These are phyloP conservation scores for Tricholoma furcatifolium DNA, from an alignment of 768 basidiomycete species.

Conservation along the genomic window DNA sequence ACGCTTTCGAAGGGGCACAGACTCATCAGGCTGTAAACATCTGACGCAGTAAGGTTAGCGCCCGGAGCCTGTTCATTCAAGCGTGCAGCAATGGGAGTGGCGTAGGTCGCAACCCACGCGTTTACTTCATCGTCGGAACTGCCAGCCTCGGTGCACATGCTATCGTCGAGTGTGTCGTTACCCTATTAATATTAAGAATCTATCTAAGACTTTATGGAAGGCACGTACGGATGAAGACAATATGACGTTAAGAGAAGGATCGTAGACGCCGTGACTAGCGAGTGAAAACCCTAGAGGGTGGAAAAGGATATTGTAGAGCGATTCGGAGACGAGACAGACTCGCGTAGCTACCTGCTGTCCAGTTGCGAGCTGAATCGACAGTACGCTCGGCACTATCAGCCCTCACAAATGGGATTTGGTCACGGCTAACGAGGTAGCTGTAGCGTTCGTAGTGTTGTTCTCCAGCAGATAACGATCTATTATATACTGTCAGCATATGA, in stretches of 20 bases:
- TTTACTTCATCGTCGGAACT: slow-evolving; percentile 40
- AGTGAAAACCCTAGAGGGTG: slow-evolving; percentile 51
- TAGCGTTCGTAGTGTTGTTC: slow-evolving; percentile 54
- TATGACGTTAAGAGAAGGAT: slow-evolving; percentile 53
- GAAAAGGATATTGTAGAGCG: background rate
- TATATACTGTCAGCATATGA: background rate
- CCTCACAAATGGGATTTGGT: slow-evolving; percentile 49
- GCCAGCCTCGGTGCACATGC: slow-evolving; percentile 60
- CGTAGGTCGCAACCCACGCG: slow-evolving; percentile 58
- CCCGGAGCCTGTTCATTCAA: slow-evolving; percentile 64
- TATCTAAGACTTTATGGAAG: background rate
- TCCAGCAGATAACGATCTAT: slow-evolving; percentile 47
- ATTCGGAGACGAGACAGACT: background rate
- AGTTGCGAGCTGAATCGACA: slow-evolving; percentile 65
- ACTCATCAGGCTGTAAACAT: slow-evolving; percentile 61
- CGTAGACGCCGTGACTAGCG: slow-evolving; percentile 45
- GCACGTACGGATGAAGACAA: slow-evolving; percentile 51
- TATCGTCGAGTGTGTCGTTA: slow-evolving; percentile 70
- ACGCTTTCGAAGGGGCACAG: slow-evolving; percentile 83
- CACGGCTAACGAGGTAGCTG: slow-evolving; percentile 37
- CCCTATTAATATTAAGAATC: background rate
- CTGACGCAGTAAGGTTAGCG: slow-evolving; percentile 51
- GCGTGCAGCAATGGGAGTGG: slow-evolving; percentile 51
- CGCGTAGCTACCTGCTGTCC: slow-evolving; percentile 58
- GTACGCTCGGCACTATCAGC: slow-evolving; percentile 55